These are phyloP conservation scores for Thuja plicata DNA, from an alignment of 83 land plant species.

Conservation along the genomic window DNA sequence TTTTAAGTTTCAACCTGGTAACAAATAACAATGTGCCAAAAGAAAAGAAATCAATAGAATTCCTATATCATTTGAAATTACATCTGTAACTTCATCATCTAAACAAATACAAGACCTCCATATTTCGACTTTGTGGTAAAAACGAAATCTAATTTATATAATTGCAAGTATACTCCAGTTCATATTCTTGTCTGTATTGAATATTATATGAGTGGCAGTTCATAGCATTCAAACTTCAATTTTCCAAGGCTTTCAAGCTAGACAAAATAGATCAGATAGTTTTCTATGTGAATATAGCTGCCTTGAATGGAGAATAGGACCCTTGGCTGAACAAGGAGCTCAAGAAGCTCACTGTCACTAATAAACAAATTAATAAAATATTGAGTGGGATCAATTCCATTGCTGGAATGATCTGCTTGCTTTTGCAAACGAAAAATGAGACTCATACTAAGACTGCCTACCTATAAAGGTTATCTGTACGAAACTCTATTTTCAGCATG, in stretches of 20 bases:
- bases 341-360: background rate
- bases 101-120: background rate
- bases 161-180: background rate
- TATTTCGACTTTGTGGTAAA: background rate
- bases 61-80: background rate
- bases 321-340: background rate
- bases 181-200: background rate
- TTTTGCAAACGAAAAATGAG: background rate
- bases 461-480: background rate
- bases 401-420: background rate
- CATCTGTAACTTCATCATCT: background rate
- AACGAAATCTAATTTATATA: background rate
- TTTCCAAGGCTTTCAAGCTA: background rate
- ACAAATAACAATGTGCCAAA: background rate
- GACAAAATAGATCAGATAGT: background rate
- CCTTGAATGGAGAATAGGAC: background rate
- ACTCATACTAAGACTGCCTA: background rate
- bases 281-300: too few relatives aligned
- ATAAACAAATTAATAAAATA: background rate
- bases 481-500: background rate
- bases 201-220: background rate
- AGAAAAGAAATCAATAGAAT: too few relatives aligned
- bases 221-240: too few relatives aligned
- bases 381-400: background rate
- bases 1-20: background rate